Evolutionary conservation across 768 basidiomycete species (phyloP).

Genomic region (Suillus variegatus): DNA sequence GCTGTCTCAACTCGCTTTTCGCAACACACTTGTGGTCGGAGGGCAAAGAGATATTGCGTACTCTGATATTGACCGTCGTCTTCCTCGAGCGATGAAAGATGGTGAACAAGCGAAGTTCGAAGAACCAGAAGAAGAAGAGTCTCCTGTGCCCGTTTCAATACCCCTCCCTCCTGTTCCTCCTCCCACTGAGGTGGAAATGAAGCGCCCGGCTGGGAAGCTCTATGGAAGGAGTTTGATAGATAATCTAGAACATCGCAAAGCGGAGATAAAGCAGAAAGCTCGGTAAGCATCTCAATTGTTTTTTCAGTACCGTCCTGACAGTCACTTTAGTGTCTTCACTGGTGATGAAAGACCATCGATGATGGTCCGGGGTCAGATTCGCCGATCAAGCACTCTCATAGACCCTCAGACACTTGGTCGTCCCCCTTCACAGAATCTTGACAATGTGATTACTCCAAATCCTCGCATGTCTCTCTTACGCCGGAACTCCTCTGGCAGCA

Average conservation of each 20-base stretch:
- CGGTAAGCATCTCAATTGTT: slow-evolving; percentile 51
- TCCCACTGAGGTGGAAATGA: slow-evolving; percentile 33
- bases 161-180: slow-evolving; percentile 30
- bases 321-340: slow-evolving; percentile 66
- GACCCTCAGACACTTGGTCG: slow-evolving; percentile 64
- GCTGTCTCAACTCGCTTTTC: slow-evolving; percentile 82
- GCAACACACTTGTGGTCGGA: slow-evolving; percentile 73
- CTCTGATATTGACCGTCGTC: slow-evolving; percentile 54
- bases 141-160: slow-evolving; percentile 32
- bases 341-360: slow-evolving; percentile 91
- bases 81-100: slow-evolving; percentile 76
- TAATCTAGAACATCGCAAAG: slow-evolving; percentile 81
- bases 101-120: slow-evolving; percentile 74
- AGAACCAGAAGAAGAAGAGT: slow-evolving; percentile 36
- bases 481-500: slow-evolving; percentile 53
- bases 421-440: slow-evolving; percentile 47
- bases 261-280: slow-evolving; percentile 78
- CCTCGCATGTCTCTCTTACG: slow-evolving; percentile 38
- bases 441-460: slow-evolving; percentile 38
- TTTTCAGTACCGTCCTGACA: neutral
- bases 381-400: slow-evolving; percentile 69
- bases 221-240: slow-evolving; percentile 91
- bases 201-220: slow-evolving; percentile 75
- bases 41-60: slow-evolving; percentile 66
- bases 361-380: slow-evolving; percentile 72